Evolutionary conservation across 2,329 filamentous ascomycete genomes (phyloP).

Genomic region (Metarhizium guizhouense): DNA sequence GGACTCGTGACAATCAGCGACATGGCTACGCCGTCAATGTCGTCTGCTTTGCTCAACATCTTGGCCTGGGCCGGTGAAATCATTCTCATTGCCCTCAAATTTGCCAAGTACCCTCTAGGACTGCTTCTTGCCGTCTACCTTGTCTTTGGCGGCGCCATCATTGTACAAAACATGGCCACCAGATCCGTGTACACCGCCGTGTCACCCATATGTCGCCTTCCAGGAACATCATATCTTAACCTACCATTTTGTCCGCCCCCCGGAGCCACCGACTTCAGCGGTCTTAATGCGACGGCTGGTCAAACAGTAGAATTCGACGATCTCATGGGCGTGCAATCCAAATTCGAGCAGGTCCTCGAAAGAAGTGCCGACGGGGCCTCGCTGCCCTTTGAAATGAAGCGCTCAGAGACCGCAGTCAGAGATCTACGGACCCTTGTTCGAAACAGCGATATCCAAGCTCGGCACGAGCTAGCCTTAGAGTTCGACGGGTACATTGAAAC

Average conservation of each 20-base stretch:
- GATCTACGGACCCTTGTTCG: conserved; percentile 66
- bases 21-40: conserved; percentile 26
- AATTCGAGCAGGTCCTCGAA: conserved; percentile 68
- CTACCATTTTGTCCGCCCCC: conserved; percentile 52
- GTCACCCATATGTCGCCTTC: conserved; percentile 61
- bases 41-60: conserved; percentile 28
- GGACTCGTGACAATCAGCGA: conserved; percentile 16
- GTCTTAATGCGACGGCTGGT: conserved; percentile 12
- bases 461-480: conserved; percentile 64
- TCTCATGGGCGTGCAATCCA: conserved; percentile 64
- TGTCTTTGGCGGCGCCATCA: conserved; percentile 46
- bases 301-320: conserved; percentile 58
- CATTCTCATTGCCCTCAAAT: conserved; percentile 48
- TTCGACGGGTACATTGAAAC: conserved; percentile 69
- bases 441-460: conserved; percentile 57
- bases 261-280: conserved; percentile 10
- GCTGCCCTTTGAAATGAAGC: conserved; percentile 71
- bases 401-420: conserved; percentile 63
- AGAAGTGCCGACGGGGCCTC: conserved; percentile 56
- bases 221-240: conserved; percentile 51
- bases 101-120: conserved; percentile 56
- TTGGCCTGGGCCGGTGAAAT: conserved; percentile 45
- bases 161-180: conserved; percentile 54
- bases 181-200: conserved; percentile 52
- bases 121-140: conserved; percentile 53